Percentiles rank a stretch among this genome's conserved stretches.
Conservation (phyloP, 352 stramenopile genomes). For the Pythium insidiosum region DNA sequence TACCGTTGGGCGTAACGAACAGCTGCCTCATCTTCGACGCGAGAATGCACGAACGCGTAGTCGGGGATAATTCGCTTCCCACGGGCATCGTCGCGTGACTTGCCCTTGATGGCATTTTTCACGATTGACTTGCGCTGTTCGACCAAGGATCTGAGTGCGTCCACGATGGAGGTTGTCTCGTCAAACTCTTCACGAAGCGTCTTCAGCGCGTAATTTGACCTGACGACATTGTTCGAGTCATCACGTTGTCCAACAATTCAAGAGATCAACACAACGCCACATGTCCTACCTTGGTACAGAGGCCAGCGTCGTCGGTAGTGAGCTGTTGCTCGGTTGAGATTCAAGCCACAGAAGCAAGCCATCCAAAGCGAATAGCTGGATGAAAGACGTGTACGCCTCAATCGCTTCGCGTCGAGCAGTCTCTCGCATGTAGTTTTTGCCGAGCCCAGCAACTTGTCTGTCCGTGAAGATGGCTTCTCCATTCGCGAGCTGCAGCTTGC, state of each 20-base stretch:
- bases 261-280: no score
- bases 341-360: conserved; percentile 27
- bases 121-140: conserved; percentile 37
- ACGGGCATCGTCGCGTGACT: conserved; percentile 62
- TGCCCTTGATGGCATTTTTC: conserved; percentile 52
- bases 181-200: conserved; percentile 42
- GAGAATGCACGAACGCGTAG: conserved; percentile 54
- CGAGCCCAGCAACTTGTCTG: conserved; percentile 51
- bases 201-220: conserved; percentile 23
- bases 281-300: conserved; percentile 24
- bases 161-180: conserved; percentile 19
- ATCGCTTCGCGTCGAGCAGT: conserved; percentile 43
- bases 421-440: conserved; percentile 85
- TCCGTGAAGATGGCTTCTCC: conserved; percentile 73
- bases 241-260: no score
- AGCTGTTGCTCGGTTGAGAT: conserved; percentile 13
- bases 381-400: conserved; percentile 77
- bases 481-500: conserved; percentile 17
- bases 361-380: conserved; percentile 68
- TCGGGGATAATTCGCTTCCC: conserved; percentile 61
- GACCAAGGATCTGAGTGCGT: conserved; percentile 60
- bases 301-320: neutral
- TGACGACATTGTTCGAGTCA: no score
- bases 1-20: conserved; percentile 16
- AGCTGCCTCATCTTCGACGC: conserved; percentile 11